Evolutionary conservation across 768 basidiomycete genomes (phyloP).

Genomic region (Rhizopogon salebrosus): DNA sequence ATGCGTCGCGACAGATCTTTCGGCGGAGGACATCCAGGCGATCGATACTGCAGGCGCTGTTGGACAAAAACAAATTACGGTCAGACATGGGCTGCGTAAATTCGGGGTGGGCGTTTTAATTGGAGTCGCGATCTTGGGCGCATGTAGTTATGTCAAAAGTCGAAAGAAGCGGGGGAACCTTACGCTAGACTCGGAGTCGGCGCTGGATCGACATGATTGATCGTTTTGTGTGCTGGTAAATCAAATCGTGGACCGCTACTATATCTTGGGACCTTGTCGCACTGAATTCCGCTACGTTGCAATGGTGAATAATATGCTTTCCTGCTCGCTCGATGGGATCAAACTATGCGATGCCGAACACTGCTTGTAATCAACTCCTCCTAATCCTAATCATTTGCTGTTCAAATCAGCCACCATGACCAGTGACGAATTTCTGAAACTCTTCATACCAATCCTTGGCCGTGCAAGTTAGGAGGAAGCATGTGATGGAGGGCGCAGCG

Average conservation of each 20-base stretch:
- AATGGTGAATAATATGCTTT: neutral
- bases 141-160: too few species aligned
- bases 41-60: slow-evolving; percentile 50
- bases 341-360: slow-evolving; percentile 41
- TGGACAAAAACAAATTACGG: neutral
- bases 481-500: too few species aligned
- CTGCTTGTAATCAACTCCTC: too few species aligned
- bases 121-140: too few species aligned
- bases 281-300: slow-evolving; percentile 51
- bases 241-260: neutral
- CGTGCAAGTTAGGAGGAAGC: too few species aligned
- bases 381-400: too few species aligned
- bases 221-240: neutral
- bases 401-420: too few species aligned
- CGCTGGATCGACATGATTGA: neutral
- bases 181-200: too few species aligned
- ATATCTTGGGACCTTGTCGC: slow-evolving; percentile 62
- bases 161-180: too few species aligned
- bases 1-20: slow-evolving; percentile 33
- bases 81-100: neutral
- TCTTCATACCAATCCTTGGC: too few species aligned
- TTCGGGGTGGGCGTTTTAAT: neutral
- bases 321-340: neutral
- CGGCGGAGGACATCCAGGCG: slow-evolving; percentile 40
- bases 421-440: too few species aligned